Conservation (phyloP, 768 basidiomycete genomes). For the Mycena amicta region DNA sequence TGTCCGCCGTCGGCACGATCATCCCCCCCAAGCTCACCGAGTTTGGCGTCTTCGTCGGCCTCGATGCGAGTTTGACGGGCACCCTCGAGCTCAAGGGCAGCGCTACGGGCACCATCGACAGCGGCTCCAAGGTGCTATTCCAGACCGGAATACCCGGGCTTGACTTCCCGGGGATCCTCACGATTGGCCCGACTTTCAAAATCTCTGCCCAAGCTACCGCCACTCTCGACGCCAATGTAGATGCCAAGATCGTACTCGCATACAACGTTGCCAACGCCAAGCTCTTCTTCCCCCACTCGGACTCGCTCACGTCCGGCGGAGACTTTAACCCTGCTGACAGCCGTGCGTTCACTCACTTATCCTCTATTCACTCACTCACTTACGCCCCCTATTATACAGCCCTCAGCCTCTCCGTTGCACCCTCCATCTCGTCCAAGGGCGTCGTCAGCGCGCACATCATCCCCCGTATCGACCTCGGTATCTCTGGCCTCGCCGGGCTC, state of each 20-base stretch:
- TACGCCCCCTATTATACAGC: constrained; percentile 14
- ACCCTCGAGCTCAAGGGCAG: constrained; percentile 30
- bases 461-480: constrained; percentile 37
- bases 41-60: constrained; percentile 29
- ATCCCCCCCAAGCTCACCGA: constrained; percentile 34
- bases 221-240: constrained; percentile 34
- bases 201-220: constrained; percentile 32
- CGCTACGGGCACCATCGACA: constrained; percentile 31
- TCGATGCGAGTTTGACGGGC: constrained; percentile 33
- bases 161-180: constrained; percentile 34
- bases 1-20: constrained; percentile 29
- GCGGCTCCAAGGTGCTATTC: constrained; percentile 32
- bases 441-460: constrained; percentile 38
- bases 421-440: constrained; percentile 30
- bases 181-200: constrained; percentile 42
- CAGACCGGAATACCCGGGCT: constrained; percentile 34
- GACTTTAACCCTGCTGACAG: constrained; percentile 30
- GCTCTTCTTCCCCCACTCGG: constrained; percentile 40
- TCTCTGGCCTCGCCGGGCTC: constrained; percentile 24
- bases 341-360: constrained; percentile 26
- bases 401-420: constrained; percentile 36
- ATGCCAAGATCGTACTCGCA: constrained; percentile 33
- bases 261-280: constrained; percentile 36
- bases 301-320: constrained; percentile 26
- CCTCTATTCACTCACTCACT: background rate